Evolutionary conservation across 2,329 filamentous ascomycete genomes (phyloP).

Genomic region (Colletotrichum plurivorum): DNA sequence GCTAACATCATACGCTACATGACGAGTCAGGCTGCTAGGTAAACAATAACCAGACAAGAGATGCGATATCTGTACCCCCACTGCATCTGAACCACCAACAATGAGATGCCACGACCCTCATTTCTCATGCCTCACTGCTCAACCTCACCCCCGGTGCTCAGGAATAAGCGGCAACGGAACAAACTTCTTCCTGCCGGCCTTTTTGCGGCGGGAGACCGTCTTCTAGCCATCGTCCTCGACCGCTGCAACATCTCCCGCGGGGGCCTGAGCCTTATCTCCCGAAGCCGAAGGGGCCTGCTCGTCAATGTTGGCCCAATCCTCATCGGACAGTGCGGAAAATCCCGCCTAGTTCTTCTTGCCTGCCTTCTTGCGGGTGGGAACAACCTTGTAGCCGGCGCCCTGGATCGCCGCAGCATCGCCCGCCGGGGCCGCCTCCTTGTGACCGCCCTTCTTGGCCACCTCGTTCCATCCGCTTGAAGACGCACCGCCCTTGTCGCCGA

Average conservation of each 20-base stretch:
- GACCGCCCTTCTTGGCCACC: constrained; percentile 91
- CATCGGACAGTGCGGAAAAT: constrained; percentile 40
- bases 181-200: constrained; percentile 79
- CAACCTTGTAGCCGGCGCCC: constrained; percentile 86
- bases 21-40: not conserved
- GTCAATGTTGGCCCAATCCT: constrained; percentile 41
- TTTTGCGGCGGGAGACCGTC: constrained; percentile 93
- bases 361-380: constrained; percentile 83
- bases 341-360: constrained; percentile 64
- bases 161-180: too few relatives aligned
- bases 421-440: constrained; percentile 62
- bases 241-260: constrained; percentile 50
- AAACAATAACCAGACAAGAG: constrained; percentile 12
- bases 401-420: constrained; percentile 52
- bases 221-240: constrained; percentile 80
- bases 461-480: constrained; percentile 83
- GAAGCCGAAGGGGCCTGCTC: too few relatives aligned
- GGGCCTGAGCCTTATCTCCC: constrained; percentile 47
- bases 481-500: constrained; percentile 63
- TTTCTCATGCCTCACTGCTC: too few relatives aligned
- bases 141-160: too few relatives aligned
- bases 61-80: constrained; percentile 14
- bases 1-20: constrained; percentile 27
- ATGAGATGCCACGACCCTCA: too few relatives aligned
- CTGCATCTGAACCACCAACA: too few relatives aligned